Base-by-base conservation (phyloP, 192 early-diverging fungal species). In the Coemansia sp. region DNA sequence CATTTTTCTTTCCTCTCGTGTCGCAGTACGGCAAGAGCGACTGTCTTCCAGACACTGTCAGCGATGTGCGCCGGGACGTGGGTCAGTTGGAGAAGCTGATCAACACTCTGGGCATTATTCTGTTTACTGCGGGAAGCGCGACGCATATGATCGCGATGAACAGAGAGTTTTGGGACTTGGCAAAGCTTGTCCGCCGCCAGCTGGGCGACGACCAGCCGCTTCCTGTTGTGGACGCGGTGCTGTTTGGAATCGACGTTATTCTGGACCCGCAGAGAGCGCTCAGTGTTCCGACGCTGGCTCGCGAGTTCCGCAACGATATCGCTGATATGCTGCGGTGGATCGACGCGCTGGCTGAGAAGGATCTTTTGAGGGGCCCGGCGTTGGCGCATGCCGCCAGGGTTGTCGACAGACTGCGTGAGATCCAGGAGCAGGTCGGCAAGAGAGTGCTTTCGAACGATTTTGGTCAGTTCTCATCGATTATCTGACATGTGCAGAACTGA, bases 1-100 rank as follows among this genome's bases (percentile, higher is more conserved):
- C 67, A 18, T 78, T 83, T 34, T 83, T 75, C 70, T 83, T 78
- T 36, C 81, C 81, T 34, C 76, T 83, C 20, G 54, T 83, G 22
- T 45, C 70, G 36, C 81, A 83, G 71, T 83, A 69, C 36, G 81
- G 72, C 11, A 57, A 58, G 11, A 78, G 76, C 64, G 76, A 83
- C 64, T 72, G 70, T 73, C 61, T 64, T 3, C 38, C 69, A 15
- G 52, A 45, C 38, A 39, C 63, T 11, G 36, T 64, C 4, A 67
- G 59, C 34, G 81, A 83, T 32, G 32, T 83, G 18, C 72, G 81
- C 4, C 53, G 65, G 17, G 73, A 78, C 18, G 70, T 60, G 12
- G 48, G 53, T 7, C 69, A 73, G 64, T 55, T 83, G 14, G 76
- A 65, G 51, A 67, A 71, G 35, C 75, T 75, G 45, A 20, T 83